Evolutionary conservation across 495 filamentous ascomycete species (phyloP), one percentile per base, ranked within the genome.

Genomic region (Thermochaetoides thermophila): DNA sequence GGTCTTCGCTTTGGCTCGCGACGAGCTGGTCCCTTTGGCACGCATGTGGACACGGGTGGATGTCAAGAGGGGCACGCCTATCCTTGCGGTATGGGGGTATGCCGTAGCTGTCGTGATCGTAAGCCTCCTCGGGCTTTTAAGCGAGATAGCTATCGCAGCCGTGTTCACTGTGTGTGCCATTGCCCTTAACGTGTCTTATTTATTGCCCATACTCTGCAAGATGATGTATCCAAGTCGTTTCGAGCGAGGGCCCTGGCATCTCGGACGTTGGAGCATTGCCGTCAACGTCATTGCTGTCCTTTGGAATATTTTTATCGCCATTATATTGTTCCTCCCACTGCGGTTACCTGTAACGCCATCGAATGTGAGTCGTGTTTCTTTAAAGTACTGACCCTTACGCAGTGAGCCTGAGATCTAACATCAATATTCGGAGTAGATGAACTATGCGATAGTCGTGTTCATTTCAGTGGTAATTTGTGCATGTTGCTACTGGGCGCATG

Each of bases 161-260:
- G 68, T 78, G 8, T 78, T 78, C 56, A 76, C 74, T 35, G 55
- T 76, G 8, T 72, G 66, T 37, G 64, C 72, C 13, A 74, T 77
- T 29, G 69, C 71, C 7, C 52, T 76, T n/a, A 74, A 78, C 44
- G 67, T 70, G 59, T 64, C 58, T 25, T 77, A 76, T 52, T 61
- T 66, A 36, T 69, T 76, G 29, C 74, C 74, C 0, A 66, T 78
- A 28, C 37, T 71, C 15, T 76, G 70, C 50, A 78, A 77, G 51
- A 39, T 77, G 29, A 7, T 62, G 3, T 75, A 64, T 28, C n/a
- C n/a, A n/a, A 60, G 64, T 10, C 52, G 63, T 19, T 76, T 77
- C 39, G 50, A 70, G 49, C 63, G 56, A 10, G 74, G 72, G 14
- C 74, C 73, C 12, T 77, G 69, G 65, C 57, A 76, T 41, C 54